phyloP scores from a whole-genome alignment of 768 basidiomycete genomes.

The Pleurotus cornucopiae region DNA sequence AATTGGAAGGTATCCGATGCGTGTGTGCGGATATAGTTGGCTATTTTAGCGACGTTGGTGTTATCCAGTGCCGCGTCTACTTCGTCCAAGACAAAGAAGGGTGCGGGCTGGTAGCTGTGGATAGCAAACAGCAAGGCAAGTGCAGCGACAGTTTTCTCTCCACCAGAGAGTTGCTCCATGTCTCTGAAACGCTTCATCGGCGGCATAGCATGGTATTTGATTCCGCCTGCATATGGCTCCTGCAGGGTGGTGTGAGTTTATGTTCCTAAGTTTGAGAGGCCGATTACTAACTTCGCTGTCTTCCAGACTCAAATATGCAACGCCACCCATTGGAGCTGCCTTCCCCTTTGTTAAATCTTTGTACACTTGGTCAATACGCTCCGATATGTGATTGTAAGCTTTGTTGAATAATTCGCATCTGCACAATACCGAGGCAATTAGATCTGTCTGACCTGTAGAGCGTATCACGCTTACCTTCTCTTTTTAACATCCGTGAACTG shows the following conservation, averaged over 20 bases:
- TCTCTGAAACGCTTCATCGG: constrained; percentile 99
- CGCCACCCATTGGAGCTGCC: constrained; percentile 90
- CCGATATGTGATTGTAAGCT: constrained; percentile 94
- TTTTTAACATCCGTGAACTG: constrained; percentile 86
- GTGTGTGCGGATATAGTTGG: constrained; percentile 85
- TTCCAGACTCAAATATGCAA: constrained; percentile 93
- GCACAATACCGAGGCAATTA: not conserved
- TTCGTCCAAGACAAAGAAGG: constrained; percentile 98
- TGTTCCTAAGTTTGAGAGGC: not conserved
- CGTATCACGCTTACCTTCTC: constrained; percentile 45
- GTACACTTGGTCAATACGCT: constrained; percentile 92
- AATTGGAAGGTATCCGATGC: constrained; percentile 89
- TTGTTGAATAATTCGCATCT: constrained; percentile 87
- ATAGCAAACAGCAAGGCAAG: constrained; percentile 96
- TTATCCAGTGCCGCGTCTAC: constrained; percentile 98
- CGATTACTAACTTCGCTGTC: constrained; percentile 75
- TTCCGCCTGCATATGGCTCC: constrained; percentile 84
- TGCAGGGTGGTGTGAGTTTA: constrained; percentile 19
- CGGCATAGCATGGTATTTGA: constrained; percentile 99
- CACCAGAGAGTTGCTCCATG: constrained; percentile 98
- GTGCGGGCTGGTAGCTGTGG: constrained; percentile 95
- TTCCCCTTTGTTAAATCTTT: constrained; percentile 97
- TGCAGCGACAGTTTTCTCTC: constrained; percentile 98
- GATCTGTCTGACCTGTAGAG: not conserved
- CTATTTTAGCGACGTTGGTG: constrained; percentile 96